Conservation (phyloP, 345 rosid species). For the Citrus reticulata region DNA sequence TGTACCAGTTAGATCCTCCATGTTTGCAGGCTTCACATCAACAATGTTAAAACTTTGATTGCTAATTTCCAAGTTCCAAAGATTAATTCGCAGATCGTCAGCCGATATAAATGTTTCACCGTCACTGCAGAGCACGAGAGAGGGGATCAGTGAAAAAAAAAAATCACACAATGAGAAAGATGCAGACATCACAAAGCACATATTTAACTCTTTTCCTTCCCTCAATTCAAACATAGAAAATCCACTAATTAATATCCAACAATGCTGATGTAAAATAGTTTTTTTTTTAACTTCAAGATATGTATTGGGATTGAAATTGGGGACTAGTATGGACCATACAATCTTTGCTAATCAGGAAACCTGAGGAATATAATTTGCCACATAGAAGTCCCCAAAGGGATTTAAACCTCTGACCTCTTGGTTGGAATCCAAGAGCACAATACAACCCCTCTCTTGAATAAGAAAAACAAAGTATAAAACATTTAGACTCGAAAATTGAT, state of each 20-base stretch:
- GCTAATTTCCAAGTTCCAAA: constrained; percentile 98
- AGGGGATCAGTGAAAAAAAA: neutral
- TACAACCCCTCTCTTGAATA: neutral
- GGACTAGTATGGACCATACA: neutral
- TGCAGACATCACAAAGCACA: neutral
- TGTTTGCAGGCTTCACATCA: constrained; percentile 96
- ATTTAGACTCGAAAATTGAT: neutral
- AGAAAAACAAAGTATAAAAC: neutral
- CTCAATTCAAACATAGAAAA: neutral
- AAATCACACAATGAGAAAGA: neutral
- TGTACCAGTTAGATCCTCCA: constrained; percentile 97
- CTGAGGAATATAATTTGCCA: neutral
- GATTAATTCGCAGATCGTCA: constrained; percentile 94
- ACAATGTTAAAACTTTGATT: constrained; percentile 93
- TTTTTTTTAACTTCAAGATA: neutral
- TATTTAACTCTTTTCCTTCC: neutral
- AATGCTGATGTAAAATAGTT: neutral
- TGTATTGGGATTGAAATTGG: neutral
- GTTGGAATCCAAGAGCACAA: neutral
- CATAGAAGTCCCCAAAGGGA: neutral
- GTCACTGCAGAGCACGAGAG: constrained; percentile 45
- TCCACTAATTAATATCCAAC: neutral
- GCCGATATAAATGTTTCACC: constrained; percentile 97
- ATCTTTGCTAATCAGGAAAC: neutral
- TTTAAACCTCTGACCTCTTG: neutral